A percentile compares a stretch with the other conserved stretches of the same genome.
phyloP scores from a whole-genome alignment of 1,139 yeast genomes.

The Neolecta irregularis region DNA sequence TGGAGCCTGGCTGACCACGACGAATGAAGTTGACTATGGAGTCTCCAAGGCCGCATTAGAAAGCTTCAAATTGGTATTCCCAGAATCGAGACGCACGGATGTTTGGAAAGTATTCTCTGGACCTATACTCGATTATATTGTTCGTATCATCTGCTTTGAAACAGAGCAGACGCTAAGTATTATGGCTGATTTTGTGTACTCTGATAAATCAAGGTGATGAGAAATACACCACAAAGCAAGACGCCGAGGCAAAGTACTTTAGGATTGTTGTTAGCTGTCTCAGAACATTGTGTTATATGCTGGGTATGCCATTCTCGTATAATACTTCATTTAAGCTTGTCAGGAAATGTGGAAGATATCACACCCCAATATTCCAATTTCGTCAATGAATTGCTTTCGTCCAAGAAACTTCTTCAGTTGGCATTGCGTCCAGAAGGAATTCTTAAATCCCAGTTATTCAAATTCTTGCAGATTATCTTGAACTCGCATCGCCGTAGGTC shows the following conservation, averaged over 20 bases:
- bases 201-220: constrained; percentile 9
- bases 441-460: no score
- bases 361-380: constrained; percentile 4
- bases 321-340: background rate
- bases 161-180: constrained; percentile 9
- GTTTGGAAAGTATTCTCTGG: constrained; percentile 3
- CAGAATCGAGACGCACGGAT: constrained; percentile 1
- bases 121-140: constrained; percentile 3
- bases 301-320: background rate
- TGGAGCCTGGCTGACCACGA: constrained; percentile 6
- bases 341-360: constrained; percentile 5
- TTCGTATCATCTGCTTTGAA: constrained; percentile 4
- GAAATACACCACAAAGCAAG: constrained; percentile 11
- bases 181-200: constrained; percentile 7
- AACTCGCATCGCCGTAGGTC: no score
- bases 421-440: no score
- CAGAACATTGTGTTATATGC: background rate
- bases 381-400: no score
- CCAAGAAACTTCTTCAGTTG: no score
- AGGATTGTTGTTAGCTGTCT: constrained; percentile 4
- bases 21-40: constrained; percentile 8
- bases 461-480: no score
- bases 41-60: constrained; percentile 8
- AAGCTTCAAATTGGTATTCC: constrained; percentile 6
- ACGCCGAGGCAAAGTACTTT: constrained; percentile 10